Conservation (phyloP, 225 moss, liverwort and hornwort genomes). For the Marchantia polymorpha region DNA sequence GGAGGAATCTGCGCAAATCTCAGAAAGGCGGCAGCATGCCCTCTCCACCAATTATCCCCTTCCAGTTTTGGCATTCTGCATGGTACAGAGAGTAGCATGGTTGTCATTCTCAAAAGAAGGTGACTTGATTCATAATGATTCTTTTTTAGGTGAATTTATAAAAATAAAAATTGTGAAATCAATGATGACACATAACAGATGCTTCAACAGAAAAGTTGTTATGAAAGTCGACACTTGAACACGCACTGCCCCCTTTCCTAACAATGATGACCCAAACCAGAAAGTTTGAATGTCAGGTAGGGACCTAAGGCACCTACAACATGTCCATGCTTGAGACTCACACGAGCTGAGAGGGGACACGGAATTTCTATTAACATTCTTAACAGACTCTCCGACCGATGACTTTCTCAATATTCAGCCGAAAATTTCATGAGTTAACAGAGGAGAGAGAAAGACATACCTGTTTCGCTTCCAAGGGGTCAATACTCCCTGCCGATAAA, state of each 20-base stretch:
- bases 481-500: slow-evolving; percentile 67
- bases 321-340: background rate
- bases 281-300: background rate
- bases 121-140: background rate
- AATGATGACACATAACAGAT: no score
- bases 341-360: background rate
- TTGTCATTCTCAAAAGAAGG: background rate
- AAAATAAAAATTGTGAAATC: no score
- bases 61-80: slow-evolving; percentile 63
- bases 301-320: background rate
- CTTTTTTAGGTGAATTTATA: no score
- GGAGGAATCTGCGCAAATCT: slow-evolving; percentile 61
- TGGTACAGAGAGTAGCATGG: slow-evolving; percentile 1
- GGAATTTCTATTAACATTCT: background rate
- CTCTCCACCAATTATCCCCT: slow-evolving; percentile 93
- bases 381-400: background rate
- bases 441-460: slow-evolving; percentile 25
- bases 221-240: background rate
- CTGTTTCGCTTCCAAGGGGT: slow-evolving; percentile 78
- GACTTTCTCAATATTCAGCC: no score
- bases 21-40: slow-evolving; percentile 94
- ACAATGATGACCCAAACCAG: background rate
- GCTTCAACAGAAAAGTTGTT: no score
- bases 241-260: background rate
- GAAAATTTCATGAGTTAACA: background rate